Base-by-base conservation (phyloP, 2,329 filamentous ascomycete genomes). In the Cylindrodendrum hubeiense region DNA sequence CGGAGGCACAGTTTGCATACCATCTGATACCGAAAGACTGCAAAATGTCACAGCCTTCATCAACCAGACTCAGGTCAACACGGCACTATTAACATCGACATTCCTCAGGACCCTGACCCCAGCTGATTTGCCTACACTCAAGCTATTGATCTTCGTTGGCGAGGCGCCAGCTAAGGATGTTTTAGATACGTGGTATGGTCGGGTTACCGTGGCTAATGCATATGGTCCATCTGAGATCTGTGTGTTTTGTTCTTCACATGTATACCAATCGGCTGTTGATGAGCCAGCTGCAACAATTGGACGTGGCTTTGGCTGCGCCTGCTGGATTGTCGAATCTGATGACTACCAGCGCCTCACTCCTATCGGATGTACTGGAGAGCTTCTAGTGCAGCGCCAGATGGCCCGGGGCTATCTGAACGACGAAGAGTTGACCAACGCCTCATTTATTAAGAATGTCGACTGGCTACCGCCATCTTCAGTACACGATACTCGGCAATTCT, bases 1-100 rank as follows among this genome's bases (percentile, higher is more conserved):
- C n/a, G 81, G 81, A 33, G 81, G 78, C 5, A 79, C 77, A 30
- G 71, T 83, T 2, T 82, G 79, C 47, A 72, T 82, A 79, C 78
- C 0, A 79, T 82, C 17, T 28, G 44, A 47, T 12, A 5, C 15
- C 15, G 72, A 81, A n/a, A 74, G 79, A 33, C 26, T 55, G 8
- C 59, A 61, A 33, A 24, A 50, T 37, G 47, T 60, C 24, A 19
- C 57, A 22, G 26, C 37, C 17, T 62, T 56, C 6, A 55, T 62
- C 19, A 28, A 43, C 13, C 3, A 37, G 1, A 44, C 24, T 0
- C 6, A 44, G 12, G 54, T 59, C 2, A 59, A 58, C 21, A 51
- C 44, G 4, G 41, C 49, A 7, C 21, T 59, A 1, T 46, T 54
- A 1, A 59, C 60, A 9, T 46, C 60, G 6, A 44, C 60, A 3